phyloP scores from a whole-genome alignment of 768 basidiomycete species.

The Pulveroboletus frians region DNA sequence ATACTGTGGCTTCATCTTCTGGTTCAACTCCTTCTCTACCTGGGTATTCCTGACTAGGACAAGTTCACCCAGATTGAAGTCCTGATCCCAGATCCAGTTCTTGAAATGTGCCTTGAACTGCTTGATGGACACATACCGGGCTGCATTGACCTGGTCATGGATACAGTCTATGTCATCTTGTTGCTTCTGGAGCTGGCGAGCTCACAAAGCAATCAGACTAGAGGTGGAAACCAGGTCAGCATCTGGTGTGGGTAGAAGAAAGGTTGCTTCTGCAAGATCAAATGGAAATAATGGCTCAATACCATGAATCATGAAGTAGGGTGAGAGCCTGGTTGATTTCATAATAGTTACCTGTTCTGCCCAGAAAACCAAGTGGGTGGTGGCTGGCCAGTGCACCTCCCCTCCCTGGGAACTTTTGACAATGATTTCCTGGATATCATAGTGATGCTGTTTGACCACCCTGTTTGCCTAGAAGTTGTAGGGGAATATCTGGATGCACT shows the following conservation, averaged over 20 bases:
- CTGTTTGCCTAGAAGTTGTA: neutral
- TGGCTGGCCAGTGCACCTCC: neutral
- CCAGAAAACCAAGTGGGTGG: too few relatives aligned
- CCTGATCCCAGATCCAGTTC: fast-evolving
- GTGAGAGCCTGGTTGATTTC: neutral
- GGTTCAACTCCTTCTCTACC: neutral
- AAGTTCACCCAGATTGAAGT: neutral
- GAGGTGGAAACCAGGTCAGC: neutral
- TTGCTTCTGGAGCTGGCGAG: neutral
- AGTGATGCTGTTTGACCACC: neutral
- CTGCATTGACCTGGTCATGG: fast-evolving
- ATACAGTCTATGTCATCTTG: neutral
- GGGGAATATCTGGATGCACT: neutral
- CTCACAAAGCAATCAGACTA: neutral
- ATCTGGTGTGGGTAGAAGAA: neutral
- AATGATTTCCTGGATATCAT: neutral
- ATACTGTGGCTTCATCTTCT: neutral
- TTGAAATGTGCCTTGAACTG: neutral
- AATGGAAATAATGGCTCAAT: conserved; percentile 27
- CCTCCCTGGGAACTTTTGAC: neutral
- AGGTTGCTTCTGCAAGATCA: conserved; percentile 27
- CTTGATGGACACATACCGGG: fast-evolving
- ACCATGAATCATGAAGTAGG: conserved; percentile 13
- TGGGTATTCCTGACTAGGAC: neutral
- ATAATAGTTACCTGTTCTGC: too few relatives aligned